Evolutionary conservation across 306 rosid genomes (phyloP), one percentile per base, ranked within the genome.

Genomic region (Ziziphus jujuba): DNA sequence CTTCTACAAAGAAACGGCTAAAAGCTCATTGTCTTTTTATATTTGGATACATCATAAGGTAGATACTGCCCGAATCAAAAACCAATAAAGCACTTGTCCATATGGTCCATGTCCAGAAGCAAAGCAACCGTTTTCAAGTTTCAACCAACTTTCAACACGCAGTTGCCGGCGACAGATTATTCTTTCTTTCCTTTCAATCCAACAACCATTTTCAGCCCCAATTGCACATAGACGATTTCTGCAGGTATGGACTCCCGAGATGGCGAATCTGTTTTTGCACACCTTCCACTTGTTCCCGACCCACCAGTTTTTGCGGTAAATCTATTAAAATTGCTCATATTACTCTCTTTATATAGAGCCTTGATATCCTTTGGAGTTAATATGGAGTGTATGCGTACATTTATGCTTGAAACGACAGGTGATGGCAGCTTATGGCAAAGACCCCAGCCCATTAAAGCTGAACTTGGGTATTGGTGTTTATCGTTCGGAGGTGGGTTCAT

Each of bases 391-490:
- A n/a, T n/a, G 14, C 4, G 33, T 28, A 28, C 4, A 1, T 14
- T 3, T 14, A 15, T 40, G 14, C 45, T 63, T 61, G 44, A 9
- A n/a, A 58, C 36, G 56, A 63, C 71, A 89, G 99, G 87, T 93
- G 61, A 88, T 90, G 77, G 74, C 80, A 6, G 99, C 99, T 25
- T 87, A 63, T 63, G 81, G 83, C 82, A 85, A 84, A 72, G 99
- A 93, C 61, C 85, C 87, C 21, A 90, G 95, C 75, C 97, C 97
- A 6, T 49, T 77, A 35, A 93, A 93, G 86, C 84, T 93, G 77
- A 93, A 93, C 66, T 82, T 90, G 79, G 95, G 99, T 2, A 82
- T 93, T 65, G 99, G 99, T 59, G 99, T 96, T 62, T 93, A 93
- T 69, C 80, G 96, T 76, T 90, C 95, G 4, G 97, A 93, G 97